Conservation (phyloP, 495 filamentous ascomycete species). For the Penicillium manginii region DNA sequence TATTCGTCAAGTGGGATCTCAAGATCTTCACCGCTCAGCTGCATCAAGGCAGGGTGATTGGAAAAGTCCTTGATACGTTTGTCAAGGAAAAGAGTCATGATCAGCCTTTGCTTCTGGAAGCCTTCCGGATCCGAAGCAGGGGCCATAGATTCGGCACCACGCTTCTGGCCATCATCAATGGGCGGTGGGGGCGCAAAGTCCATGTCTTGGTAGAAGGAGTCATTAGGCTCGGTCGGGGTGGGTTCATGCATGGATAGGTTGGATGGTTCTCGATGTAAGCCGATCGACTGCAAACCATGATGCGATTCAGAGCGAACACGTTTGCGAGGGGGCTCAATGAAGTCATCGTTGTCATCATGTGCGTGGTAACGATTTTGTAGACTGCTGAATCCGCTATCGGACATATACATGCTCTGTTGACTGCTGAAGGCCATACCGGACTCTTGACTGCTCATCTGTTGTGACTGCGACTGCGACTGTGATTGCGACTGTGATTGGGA, state of each 20-base stretch:
- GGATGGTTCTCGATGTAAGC: constrained; percentile 41
- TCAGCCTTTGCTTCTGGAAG: constrained; percentile 73
- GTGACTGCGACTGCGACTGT: constrained; percentile 36
- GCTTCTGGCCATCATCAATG: constrained; percentile 56
- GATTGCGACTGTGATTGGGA: neutral
- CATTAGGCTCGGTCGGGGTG: constrained; percentile 87
- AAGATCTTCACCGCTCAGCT: constrained; percentile 78
- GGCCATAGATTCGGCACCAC: constrained; percentile 70
- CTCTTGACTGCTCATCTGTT: constrained; percentile 67
- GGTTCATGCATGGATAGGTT: constrained; percentile 48
- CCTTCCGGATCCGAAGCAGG: constrained; percentile 65
- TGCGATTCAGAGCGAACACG: constrained; percentile 62
- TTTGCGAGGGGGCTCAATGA: constrained; percentile 83
- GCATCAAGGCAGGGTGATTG: constrained; percentile 65
- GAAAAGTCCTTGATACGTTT: constrained; percentile 64
- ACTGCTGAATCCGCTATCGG: constrained; percentile 67
- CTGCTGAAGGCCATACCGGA: constrained; percentile 57
- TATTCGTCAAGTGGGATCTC: constrained; percentile 88
- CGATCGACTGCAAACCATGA: constrained; percentile 43
- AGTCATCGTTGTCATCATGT: constrained; percentile 58
- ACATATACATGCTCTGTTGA: constrained; percentile 69
- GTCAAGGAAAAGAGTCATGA: constrained; percentile 89
- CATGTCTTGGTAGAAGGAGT: constrained; percentile 75
- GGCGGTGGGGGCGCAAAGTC: constrained; percentile 48
- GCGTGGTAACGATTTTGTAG: constrained; percentile 46